Base-by-base conservation (phyloP, 306 rosid species). In the Hippophae rhamnoides region DNA sequence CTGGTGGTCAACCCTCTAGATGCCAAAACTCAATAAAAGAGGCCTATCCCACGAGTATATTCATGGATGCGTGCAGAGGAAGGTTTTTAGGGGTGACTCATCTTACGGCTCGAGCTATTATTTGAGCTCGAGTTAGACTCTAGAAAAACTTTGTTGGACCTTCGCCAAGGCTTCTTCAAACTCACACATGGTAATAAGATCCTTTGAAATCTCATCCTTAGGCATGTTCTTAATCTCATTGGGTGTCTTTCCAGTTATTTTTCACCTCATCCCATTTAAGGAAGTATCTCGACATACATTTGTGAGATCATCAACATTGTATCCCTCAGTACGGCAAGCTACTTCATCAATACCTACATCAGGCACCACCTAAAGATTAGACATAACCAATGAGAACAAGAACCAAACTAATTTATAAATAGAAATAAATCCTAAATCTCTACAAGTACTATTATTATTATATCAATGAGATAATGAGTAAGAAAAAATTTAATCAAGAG, bases 131-230 rank as follows among this genome's bases (percentile, higher is more conserved):
- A 84, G 86, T 68, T 93, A 96, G n/a, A 97, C 72, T 53, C 75
- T 80, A 47, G 94, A 93, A 78, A 93, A 95, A 77, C 99, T 93
- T 49, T 95, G 70, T 54, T 88, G 96, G 64, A 93, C 97, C 83
- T 93, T 93, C 44, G 1, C 73, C 76, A 93, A 67, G 63, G 97
- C 97, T 86, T 93, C 97, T 77, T 88, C 95, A 42, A 93, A 93
- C 77, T 88, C 96, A 11, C 97, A 93, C 99, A 88, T 93, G 72
- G 93, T 97, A 63, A 88, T 84, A 45, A 97, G 98, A 71, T 93
- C 99, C 10, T 88, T 93, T 47, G 94, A 86, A 64, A 93, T 93
- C 14, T 88, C 93, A 61, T 93, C 97, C 82, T 88, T 93, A 8
- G 99, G 38, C 99, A 93, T 86, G 85, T 66, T 93, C 81, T 88